Conservation (phyloP, 106 monocot genomes). For the Allium fistulosum region DNA sequence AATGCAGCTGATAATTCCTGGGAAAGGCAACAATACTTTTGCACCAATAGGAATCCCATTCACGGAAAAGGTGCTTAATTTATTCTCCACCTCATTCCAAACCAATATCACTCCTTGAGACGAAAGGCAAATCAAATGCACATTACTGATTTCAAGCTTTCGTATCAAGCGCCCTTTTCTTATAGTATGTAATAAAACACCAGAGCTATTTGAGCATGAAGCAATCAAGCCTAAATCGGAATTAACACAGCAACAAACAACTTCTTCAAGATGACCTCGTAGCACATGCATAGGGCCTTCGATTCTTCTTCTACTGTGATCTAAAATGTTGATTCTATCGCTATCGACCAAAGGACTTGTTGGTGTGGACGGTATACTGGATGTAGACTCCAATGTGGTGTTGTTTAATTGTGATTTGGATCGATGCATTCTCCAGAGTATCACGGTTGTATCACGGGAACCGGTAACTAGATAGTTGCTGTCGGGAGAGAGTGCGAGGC, state of each 20-base stretch:
- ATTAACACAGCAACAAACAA: slow-evolving; percentile 61
- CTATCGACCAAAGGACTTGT: slow-evolving; percentile 29
- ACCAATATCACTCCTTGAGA: slow-evolving; percentile 67
- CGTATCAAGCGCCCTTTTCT: slow-evolving; percentile 65
- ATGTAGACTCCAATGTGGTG: slow-evolving; percentile 24
- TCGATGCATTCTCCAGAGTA: slow-evolving; percentile 75
- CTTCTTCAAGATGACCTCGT: slow-evolving; percentile 86
- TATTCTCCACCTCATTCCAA: slow-evolving; percentile 62
- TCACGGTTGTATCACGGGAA: slow-evolving; percentile 82
- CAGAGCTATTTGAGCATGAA: slow-evolving; percentile 57
- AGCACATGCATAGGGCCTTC: slow-evolving; percentile 89
- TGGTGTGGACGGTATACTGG: slow-evolving; percentile 26
- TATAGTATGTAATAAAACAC: slow-evolving; percentile 76
- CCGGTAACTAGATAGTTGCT: slow-evolving; percentile 80
- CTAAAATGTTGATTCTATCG: slow-evolving; percentile 16
- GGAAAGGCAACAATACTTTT: slow-evolving; percentile 35
- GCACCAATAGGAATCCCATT: slow-evolving; percentile 71
- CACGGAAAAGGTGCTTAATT: slow-evolving; percentile 62
- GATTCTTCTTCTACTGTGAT: slow-evolving; percentile 29
- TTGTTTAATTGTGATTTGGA: slow-evolving; percentile 17
- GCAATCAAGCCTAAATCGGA: slow-evolving; percentile 72
- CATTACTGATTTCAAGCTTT: slow-evolving; percentile 43
- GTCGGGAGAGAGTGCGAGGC: slow-evolving; percentile 69
- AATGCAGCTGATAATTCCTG: slow-evolving; percentile 69
- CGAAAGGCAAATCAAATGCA: slow-evolving; percentile 58